Evolutionary conservation across 305 asterid genomes (phyloP), one percentile per base, ranked within the genome.

Genomic region (Fraxinus platypoda): DNA sequence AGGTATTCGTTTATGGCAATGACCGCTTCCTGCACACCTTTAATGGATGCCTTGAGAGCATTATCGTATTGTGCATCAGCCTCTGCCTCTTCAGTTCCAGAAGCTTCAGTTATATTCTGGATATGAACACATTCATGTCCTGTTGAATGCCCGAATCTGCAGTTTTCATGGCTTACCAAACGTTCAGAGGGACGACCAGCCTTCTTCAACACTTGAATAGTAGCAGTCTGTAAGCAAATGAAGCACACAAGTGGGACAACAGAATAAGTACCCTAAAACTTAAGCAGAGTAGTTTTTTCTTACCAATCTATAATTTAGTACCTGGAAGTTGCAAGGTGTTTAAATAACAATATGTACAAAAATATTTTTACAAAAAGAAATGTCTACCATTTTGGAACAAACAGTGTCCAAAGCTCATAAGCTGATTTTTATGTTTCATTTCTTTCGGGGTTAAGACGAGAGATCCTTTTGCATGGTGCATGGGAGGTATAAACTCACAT

Each of bases 1-100:
- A 95, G 84, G 93, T 88, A 85, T 54, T 95, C 98, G 31, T 94
- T 95, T 78, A 95, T 95, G 78, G 89, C 85, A 19, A 87, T 75
- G 34, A 95, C 97, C 3, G 97, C 92, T 86, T 90, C 94, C 81
- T 94, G 98, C 78, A 95, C 89, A 4, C 98, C 95, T 86, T 84
- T 88, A 83, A 95, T 92, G 85, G 98, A 95, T 87, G 91, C 97
- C 89, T 90, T 94, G 75, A 95, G 90, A 79, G 93, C 97, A 81
- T 85, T 93, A 52, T 94, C 98, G 13, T 92, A 95, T 81, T 94
- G 87, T 23, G 99, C 90, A 81, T 94, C 98, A 13, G 97, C 98
- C 80, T 95, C 99, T 2, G 99, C 99, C 87, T 95, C 99, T 87
- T 94, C 98, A 12, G 98, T 95, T 52, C 98, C 99, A 30, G 97